These are phyloP conservation scores for Metschnikowia colocasiae DNA, from an alignment of 805 yeast genomes.

Conservation along the genomic window DNA sequence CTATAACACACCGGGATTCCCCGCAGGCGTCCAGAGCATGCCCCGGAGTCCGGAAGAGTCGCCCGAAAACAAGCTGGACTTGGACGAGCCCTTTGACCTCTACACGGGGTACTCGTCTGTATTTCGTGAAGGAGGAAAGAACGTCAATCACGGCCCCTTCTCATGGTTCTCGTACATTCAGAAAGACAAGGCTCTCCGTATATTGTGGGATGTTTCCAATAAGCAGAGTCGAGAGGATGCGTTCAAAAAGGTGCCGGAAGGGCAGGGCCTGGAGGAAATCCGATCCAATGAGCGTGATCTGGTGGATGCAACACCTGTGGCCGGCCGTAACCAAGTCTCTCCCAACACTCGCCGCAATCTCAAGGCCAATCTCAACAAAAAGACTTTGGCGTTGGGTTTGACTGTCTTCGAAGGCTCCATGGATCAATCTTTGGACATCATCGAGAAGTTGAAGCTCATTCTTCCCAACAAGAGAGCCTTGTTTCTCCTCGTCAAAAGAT, in stretches of 20 bases:
- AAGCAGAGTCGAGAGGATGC: not conserved
- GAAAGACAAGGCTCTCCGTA: slow-evolving; percentile 37
- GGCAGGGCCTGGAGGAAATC: not conserved
- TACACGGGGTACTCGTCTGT: slow-evolving; percentile 43
- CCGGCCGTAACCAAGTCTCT: not conserved
- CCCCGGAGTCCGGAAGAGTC: not conserved
- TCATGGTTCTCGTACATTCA: slow-evolving; percentile 46
- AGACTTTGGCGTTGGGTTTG: slow-evolving; percentile 33
- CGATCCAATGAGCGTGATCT: not conserved
- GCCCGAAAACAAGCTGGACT: slow-evolving; percentile 1
- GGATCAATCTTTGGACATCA: slow-evolving; percentile 23
- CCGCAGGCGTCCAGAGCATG: not conserved
- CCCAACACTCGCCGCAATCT: slow-evolving; percentile 3
- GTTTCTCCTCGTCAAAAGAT: slow-evolving; percentile 17
- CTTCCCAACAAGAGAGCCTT: slow-evolving; percentile 18
- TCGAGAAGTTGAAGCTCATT: slow-evolving; percentile 17
- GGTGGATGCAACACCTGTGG: not conserved
- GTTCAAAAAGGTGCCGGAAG: not conserved
- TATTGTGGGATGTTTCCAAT: slow-evolving; percentile 11
- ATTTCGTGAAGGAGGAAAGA: slow-evolving; percentile 29
- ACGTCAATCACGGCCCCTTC: slow-evolving; percentile 50
- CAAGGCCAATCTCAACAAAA: slow-evolving; percentile 23
- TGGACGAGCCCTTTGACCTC: slow-evolving; percentile 38
- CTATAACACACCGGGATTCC: not conserved
- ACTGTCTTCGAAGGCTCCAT: slow-evolving; percentile 30